phyloP scores from a whole-genome alignment of 2,329 filamentous ascomycete genomes.

The Thielaviopsis populi region DNA sequence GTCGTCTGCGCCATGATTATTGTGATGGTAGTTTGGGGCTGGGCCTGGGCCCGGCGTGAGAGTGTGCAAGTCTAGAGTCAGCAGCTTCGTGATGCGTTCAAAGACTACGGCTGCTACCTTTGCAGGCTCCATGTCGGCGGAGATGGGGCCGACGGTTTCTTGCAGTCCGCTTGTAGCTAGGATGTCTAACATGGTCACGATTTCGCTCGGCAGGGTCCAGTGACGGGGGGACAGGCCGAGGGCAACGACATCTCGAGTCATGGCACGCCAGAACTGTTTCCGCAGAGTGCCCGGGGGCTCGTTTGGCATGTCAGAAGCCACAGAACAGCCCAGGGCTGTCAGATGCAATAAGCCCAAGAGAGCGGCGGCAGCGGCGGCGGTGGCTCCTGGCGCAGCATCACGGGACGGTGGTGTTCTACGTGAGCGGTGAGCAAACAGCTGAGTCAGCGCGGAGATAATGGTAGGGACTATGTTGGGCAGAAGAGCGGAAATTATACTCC shows the following conservation, averaged over 20 bases:
- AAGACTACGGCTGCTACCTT: slow-evolving; percentile 36
- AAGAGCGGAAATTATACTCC: slow-evolving; percentile 42
- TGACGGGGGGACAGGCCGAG: slow-evolving; percentile 46
- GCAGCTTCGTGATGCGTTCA: slow-evolving; percentile 48
- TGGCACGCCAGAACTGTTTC: slow-evolving; percentile 48
- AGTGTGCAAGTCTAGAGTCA: slow-evolving; percentile 24
- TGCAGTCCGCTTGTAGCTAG: slow-evolving; percentile 50
- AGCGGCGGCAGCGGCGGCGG: slow-evolving; percentile 16
- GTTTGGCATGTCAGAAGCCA: slow-evolving; percentile 22
- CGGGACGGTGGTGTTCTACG: neutral
- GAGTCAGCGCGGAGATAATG: slow-evolving; percentile 11
- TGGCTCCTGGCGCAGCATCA: neutral
- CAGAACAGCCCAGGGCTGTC: slow-evolving; percentile 45
- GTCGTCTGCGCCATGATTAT: slow-evolving; percentile 17
- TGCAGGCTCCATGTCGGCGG: slow-evolving; percentile 29
- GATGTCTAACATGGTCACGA: slow-evolving; percentile 48
- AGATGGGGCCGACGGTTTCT: slow-evolving; percentile 51
- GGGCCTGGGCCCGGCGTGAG: slow-evolving; percentile 20
- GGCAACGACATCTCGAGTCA: slow-evolving; percentile 51
- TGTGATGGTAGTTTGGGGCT: slow-evolving; percentile 34
- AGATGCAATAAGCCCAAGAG: slow-evolving; percentile 39
- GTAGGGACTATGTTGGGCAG: slow-evolving; percentile 39
- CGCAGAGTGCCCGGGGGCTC: slow-evolving; percentile 21
- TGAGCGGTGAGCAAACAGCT: neutral
- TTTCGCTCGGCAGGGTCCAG: slow-evolving; percentile 46